These are phyloP conservation scores for Naganishia liquefaciens DNA, from an alignment of 1,284 basidiomycete genomes.

Conservation along the genomic window DNA sequence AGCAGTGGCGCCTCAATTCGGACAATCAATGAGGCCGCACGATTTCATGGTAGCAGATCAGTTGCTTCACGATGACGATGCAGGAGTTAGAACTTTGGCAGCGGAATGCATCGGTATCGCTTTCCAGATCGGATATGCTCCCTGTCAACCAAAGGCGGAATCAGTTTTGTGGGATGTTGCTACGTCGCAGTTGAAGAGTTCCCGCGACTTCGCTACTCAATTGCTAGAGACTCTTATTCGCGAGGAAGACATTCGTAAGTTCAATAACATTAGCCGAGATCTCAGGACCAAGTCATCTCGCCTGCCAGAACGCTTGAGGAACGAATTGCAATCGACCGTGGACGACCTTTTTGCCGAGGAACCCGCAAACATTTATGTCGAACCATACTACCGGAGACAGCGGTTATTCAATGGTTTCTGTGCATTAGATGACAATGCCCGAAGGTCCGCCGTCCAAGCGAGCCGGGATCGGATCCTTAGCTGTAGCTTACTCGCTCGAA, in stretches of 20 bases:
- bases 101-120: conserved; percentile 4
- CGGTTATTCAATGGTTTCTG: conserved; percentile 10
- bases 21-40: neutral
- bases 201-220: conserved; percentile 39
- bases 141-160: conserved; percentile 3
- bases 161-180: conserved; percentile 44
- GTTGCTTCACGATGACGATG: conserved; percentile 20
- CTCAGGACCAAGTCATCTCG: neutral
- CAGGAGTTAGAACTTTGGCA: neutral
- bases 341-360: conserved; percentile 49
- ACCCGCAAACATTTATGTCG: conserved; percentile 48
- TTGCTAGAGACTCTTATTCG: conserved; percentile 35
- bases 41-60: conserved; percentile 8
- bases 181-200: neutral
- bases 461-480: neutral
- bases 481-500: neutral
- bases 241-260: conserved; percentile 37
- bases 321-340: neutral
- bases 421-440: neutral
- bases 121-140: conserved; percentile 6
- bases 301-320: neutral
- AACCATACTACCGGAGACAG: conserved; percentile 11
- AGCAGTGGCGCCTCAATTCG: neutral
- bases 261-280: neutral
- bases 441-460: neutral